These are phyloP conservation scores for Malus fusca DNA, from an alignment of 306 rosid species.

Conservation along the genomic window DNA sequence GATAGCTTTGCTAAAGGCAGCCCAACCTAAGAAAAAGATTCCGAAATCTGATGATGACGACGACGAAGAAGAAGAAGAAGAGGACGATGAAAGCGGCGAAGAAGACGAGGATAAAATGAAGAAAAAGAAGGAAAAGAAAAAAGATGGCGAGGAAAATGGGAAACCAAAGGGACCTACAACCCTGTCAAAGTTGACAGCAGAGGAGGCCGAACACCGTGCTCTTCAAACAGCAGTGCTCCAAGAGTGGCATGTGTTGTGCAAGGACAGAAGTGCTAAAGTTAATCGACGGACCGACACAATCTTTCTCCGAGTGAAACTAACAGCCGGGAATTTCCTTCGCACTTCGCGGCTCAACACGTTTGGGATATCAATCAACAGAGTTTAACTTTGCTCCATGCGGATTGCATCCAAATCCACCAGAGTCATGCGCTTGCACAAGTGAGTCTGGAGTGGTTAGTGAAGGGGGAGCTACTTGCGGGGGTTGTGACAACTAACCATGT, in stretches of 20 bases:
- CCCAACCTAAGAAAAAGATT: conserved; percentile 67
- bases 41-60: conserved; percentile 54
- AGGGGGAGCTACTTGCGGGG: conserved; percentile 35
- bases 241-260: conserved; percentile 89
- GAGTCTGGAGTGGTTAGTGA: conserved; percentile 8
- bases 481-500: conserved; percentile 26
- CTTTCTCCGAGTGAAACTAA: not conserved
- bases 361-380: conserved; percentile 25
- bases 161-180: conserved; percentile 86
- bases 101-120: conserved; percentile 28
- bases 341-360: conserved; percentile 30
- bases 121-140: conserved; percentile 32
- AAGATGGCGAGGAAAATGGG: conserved; percentile 49
- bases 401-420: conserved; percentile 20
- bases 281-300: conserved; percentile 10
- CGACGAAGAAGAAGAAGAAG: conserved; percentile 10
- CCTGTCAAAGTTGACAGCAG: conserved; percentile 79
- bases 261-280: conserved; percentile 73
- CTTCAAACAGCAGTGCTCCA: conserved; percentile 97
- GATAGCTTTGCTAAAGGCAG: conserved; percentile 89
- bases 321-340: conserved; percentile 13
- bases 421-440: conserved; percentile 25
- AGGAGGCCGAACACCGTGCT: conserved; percentile 94
- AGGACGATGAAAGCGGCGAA: conserved; percentile 17
- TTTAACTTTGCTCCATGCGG: conserved; percentile 31